phyloP scores from a whole-genome alignment of 1,284 basidiomycete genomes.

The Stygiomarasmius scandens region DNA sequence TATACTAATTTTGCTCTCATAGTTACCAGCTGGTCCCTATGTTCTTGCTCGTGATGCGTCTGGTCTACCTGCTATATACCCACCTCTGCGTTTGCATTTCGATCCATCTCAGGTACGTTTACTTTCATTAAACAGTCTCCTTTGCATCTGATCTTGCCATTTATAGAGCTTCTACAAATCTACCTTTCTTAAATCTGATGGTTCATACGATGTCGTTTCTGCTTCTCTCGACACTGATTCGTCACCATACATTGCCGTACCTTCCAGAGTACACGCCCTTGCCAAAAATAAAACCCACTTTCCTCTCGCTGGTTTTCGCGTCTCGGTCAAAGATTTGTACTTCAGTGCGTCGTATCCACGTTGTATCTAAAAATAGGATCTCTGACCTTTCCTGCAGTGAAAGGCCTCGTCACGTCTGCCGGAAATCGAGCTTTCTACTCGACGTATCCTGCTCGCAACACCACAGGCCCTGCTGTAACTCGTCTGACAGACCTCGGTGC shows the following conservation, averaged over 20 bases:
- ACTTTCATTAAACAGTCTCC: not conserved
- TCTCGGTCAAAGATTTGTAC: constrained; percentile 15
- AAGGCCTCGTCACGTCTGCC: constrained; percentile 10
- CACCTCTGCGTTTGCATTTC: not conserved
- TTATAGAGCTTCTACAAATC: constrained; percentile 15
- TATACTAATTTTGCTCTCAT: too few relatives aligned
- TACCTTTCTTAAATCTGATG: constrained; percentile 8
- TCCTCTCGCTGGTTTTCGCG: constrained; percentile 13
- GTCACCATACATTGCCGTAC: constrained; percentile 15
- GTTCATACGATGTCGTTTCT: constrained; percentile 16
- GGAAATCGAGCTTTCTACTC: constrained; percentile 14
- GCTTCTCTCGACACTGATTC: constrained; percentile 16
- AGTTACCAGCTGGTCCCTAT: constrained; percentile 3
- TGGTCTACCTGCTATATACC: not conserved
- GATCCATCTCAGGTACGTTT: not conserved
- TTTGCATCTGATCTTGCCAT: not conserved
- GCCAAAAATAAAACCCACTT: constrained; percentile 18
- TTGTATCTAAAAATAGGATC: too few relatives aligned
- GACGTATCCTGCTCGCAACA: constrained; percentile 9
- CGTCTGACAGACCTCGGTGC: constrained; percentile 12
- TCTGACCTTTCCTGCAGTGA: not conserved
- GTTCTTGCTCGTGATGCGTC: not conserved
- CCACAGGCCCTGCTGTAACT: constrained; percentile 11
- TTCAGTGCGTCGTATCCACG: not conserved
- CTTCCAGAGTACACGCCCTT: constrained; percentile 8